These are phyloP conservation scores for Misopates orontium DNA, from an alignment of 257 asterid species.

Conservation along the genomic window DNA sequence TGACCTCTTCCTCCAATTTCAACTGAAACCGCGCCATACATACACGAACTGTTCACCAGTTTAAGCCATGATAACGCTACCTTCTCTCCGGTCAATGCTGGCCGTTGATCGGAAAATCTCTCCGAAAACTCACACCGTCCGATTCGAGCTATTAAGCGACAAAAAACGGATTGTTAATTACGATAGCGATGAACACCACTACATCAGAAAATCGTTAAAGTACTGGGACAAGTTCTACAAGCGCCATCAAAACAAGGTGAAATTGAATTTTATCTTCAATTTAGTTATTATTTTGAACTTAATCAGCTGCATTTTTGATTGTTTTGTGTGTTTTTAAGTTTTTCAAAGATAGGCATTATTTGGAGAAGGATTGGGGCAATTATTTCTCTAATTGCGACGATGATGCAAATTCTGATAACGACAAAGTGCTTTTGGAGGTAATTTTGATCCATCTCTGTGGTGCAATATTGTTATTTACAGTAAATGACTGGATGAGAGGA, in stretches of 20 bases:
- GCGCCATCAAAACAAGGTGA: slow-evolving; percentile 76
- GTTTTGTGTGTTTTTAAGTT: slow-evolving; percentile 41
- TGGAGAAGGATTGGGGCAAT: slow-evolving; percentile 79
- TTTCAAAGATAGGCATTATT: slow-evolving; percentile 78
- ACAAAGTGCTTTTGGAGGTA: slow-evolving; percentile 76
- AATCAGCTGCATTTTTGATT: slow-evolving; percentile 16
- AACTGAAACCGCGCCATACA: no score
- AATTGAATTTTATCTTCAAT: no score
- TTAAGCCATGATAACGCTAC: slow-evolving; percentile 18
- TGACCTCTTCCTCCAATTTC: no score
- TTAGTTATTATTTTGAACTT: no score
- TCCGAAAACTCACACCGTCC: slow-evolving; percentile 8
- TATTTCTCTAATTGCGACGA: slow-evolving; percentile 46
- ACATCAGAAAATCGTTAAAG: slow-evolving; percentile 43
- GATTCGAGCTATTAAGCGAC: slow-evolving; percentile 1
- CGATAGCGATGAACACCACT: slow-evolving; percentile 40
- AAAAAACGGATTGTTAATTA: no score
- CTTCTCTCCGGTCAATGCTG: not conserved
- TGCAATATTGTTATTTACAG: no score
- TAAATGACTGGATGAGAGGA: no score
- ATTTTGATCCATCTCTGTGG: not conserved
- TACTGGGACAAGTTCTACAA: slow-evolving; percentile 75
- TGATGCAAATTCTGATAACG: slow-evolving; percentile 32
- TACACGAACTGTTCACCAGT: no score
- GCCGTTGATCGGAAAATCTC: slow-evolving; percentile 17